Conservation (phyloP, 345 rosid species). For the Hibiscus trionum region DNA sequence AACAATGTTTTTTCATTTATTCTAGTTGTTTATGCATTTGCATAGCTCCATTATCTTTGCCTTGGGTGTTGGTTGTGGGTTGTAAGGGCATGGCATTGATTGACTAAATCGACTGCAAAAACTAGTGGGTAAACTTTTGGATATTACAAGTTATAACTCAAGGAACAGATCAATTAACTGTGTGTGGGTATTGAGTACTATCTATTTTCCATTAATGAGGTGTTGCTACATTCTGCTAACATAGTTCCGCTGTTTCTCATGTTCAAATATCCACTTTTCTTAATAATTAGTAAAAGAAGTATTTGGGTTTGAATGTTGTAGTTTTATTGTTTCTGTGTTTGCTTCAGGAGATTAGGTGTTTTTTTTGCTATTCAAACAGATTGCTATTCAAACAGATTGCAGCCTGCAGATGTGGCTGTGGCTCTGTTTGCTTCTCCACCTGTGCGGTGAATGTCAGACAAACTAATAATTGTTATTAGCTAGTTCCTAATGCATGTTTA, state of each 20-base stretch:
- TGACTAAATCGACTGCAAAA: background rate
- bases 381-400: no score
- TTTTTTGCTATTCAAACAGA: background rate
- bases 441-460: background rate
- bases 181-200: background rate
- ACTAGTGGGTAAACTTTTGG: background rate
- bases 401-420: no score
- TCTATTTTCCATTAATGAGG: no score
- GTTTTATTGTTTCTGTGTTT: background rate
- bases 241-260: no score
- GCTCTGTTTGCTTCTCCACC: background rate
- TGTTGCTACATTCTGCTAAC: no score
- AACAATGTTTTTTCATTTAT: background rate
- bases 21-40: background rate
- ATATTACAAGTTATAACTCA: background rate
- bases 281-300: background rate
- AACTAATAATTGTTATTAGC: background rate
- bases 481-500: background rate
- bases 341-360: background rate
- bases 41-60: background rate
- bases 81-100: background rate
- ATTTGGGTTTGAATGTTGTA: background rate
- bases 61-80: background rate
- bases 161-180: background rate
- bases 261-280: no score